phyloP scores from a whole-genome alignment of 73 alveolate species.

The Blepharisma japonicum region DNA sequence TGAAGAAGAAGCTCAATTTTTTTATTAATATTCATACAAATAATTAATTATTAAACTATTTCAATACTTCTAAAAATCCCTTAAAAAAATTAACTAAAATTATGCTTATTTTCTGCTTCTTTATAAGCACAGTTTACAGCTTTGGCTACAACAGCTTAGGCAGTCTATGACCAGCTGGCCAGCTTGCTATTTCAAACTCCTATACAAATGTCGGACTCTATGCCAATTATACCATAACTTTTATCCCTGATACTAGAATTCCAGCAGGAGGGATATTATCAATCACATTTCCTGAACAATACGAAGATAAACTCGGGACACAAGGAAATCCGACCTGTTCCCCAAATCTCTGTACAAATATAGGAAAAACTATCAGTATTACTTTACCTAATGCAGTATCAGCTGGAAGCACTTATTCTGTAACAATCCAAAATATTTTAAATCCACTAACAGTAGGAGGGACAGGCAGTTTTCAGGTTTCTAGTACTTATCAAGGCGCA shows the following conservation, averaged over 20 bases:
- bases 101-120: too few species aligned
- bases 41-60: too few species aligned
- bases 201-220: conserved; percentile 6
- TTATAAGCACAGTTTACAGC: background rate
- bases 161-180: background rate
- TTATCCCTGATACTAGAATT: background rate
- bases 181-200: conserved; percentile 29
- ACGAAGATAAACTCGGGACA: conserved; percentile 17
- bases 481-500: background rate
- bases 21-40: too few species aligned
- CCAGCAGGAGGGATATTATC: conserved; percentile 22
- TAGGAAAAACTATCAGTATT: conserved; percentile 7
- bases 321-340: conserved; percentile 35
- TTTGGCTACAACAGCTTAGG: conserved; percentile 23
- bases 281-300: conserved; percentile 22
- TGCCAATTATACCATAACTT: conserved; percentile 22
- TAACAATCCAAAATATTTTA: background rate
- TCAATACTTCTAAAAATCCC: too few species aligned
- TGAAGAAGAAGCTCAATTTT: too few species aligned
- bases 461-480: conserved; percentile 17
- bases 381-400: background rate
- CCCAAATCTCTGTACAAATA: background rate
- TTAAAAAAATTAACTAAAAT: too few species aligned
- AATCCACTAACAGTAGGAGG: conserved; percentile 32
- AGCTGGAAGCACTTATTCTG: background rate